These are phyloP conservation scores for Plasmodium reichenowi DNA, from an alignment of 169 alveolate species.

Conservation along the genomic window DNA sequence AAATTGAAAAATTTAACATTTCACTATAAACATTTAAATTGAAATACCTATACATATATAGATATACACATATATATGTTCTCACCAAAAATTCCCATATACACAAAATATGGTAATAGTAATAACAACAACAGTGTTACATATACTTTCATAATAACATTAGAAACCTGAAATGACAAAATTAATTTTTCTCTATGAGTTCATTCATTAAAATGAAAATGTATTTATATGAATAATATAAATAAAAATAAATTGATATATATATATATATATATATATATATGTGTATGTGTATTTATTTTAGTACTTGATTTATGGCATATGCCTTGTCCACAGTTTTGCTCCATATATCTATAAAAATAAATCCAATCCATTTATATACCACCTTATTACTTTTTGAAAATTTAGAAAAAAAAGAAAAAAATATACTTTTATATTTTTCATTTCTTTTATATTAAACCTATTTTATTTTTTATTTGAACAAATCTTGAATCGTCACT, in stretches of 20 bases:
- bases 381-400: conserved; percentile 3
- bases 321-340: conserved; percentile 70
- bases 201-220: background rate
- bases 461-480: conserved; percentile 37
- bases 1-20: conserved; percentile 1
- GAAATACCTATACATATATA: background rate
- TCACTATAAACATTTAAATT: background rate
- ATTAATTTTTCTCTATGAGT: background rate
- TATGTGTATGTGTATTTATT: no score
- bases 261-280: no score
- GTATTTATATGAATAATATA: background rate
- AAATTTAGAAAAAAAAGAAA: background rate
- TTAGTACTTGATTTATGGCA: conserved; percentile 62
- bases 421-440: background rate
- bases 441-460: conserved; percentile 7
- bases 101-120: conserved; percentile 46
- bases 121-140: conserved; percentile 27
- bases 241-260: no score
- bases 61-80: background rate
- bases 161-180: conserved; percentile 27
- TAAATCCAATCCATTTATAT: background rate
- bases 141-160: conserved; percentile 45
- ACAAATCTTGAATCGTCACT: conserved; percentile 60
- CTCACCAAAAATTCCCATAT: conserved; percentile 68
- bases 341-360: conserved; percentile 41